phyloP scores from a whole-genome alignment of 768 basidiomycete genomes.

The Tylopilus subfusipes region DNA sequence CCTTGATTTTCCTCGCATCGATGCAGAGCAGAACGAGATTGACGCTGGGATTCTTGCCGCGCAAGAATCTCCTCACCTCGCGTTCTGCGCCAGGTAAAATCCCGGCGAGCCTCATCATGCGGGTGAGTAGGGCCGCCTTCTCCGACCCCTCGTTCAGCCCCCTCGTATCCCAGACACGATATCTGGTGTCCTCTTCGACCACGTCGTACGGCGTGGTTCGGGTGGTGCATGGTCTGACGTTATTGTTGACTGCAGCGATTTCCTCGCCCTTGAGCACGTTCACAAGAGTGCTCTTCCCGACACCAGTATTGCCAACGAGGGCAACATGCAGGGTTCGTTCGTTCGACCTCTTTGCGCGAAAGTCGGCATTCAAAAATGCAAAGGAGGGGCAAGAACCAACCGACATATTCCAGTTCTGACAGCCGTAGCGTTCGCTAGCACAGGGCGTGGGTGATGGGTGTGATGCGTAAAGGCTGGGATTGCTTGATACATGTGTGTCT shows the following conservation, averaged over 20 bases:
- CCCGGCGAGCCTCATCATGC: not conserved
- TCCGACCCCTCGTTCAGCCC: slow-evolving; percentile 22
- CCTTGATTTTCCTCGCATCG: slow-evolving; percentile 17
- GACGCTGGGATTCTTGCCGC: slow-evolving; percentile 8
- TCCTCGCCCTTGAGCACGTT: slow-evolving; percentile 20
- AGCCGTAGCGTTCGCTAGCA: not conserved
- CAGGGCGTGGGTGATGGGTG: not conserved
- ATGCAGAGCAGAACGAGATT: slow-evolving; percentile 23
- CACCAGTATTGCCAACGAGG: slow-evolving; percentile 23
- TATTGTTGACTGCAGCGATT: slow-evolving; percentile 13
- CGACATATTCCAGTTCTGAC: slow-evolving; percentile 10
- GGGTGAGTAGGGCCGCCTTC: not conserved
- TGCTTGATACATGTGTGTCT: not conserved
- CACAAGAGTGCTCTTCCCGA: slow-evolving; percentile 28
- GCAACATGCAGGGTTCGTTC: slow-evolving; percentile 15
- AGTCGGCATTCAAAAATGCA: not conserved
- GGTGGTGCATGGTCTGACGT: slow-evolving; percentile 22
- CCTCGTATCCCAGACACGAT: slow-evolving; percentile 25
- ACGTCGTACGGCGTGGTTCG: slow-evolving; percentile 5
- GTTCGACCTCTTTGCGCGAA: not conserved
- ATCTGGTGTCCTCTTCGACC: slow-evolving; percentile 1
- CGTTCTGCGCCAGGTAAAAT: slow-evolving; percentile 13
- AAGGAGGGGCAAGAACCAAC: slow-evolving; percentile 7
- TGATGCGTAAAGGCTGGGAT: not conserved
- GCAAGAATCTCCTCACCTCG: slow-evolving; percentile 17